Evolutionary conservation across 129 eudicot species (phyloP), one percentile per base, ranked within the genome.

Genomic region (Pulicaria dysenterica): DNA sequence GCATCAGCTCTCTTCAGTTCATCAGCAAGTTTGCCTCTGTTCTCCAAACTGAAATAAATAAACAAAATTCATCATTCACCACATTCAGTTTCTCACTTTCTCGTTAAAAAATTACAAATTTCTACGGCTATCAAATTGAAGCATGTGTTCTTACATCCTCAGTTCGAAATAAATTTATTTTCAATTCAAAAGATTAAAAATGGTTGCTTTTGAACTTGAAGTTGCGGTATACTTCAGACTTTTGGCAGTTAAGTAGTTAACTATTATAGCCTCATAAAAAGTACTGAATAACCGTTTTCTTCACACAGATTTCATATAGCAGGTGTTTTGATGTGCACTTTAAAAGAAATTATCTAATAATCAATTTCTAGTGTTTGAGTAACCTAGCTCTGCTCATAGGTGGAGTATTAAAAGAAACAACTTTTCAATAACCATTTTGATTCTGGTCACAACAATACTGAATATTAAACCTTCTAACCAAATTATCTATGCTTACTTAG

Each of bases 1-100:
- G 90, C 98, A 75, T 93, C 98, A 74, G 98, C 96, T 63, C 77
- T 86, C 82, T 58, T 87, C 76, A 93, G 77, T 67, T 93, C 98
- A 54, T 93, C 98, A 42, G 82, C 87, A 65, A 89, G 90, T 58
- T 77, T 87, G 41, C 73, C 79, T 76, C 86, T 82, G 65, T 79
- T 81, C 85, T 93, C 96, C 82, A 84, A 71, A 71, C 96, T 92
- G 86, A 72, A 72, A 70, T 62, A 39, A 41, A 17, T 81, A 74
- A 62, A 60, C 46, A 11, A 60, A 17, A 6, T 3, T 48, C 14
- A 50, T 4, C 8, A 60, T 12, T 6, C 48, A 7, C n/a, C 69
- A 58, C 47, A 46, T 37, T 39, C 11, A 58, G 9, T 5, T 39
- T 3, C 15, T 51, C 14, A 1, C 39, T 38, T n/a, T n/a, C n/a